These are phyloP conservation scores for Backusella liffmaniae DNA, from an alignment of 192 early-diverging fungal genomes.

Conservation along the genomic window DNA sequence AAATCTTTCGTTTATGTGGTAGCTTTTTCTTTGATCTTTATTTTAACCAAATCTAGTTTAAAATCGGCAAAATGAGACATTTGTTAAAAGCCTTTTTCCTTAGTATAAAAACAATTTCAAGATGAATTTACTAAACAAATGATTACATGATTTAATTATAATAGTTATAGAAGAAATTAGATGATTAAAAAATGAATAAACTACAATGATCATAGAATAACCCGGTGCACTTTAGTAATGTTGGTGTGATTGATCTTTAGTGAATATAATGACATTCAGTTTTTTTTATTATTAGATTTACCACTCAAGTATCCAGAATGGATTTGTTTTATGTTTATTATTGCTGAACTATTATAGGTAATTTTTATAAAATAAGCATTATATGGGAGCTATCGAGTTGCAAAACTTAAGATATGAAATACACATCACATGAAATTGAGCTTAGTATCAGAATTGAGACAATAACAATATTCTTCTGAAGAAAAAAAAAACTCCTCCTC, in stretches of 20 bases:
- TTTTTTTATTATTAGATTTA: not conserved
- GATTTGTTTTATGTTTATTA: not conserved
- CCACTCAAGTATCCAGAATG: not conserved
- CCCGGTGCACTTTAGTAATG: not conserved
- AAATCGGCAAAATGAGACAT: not conserved
- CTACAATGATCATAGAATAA: not conserved
- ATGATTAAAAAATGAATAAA: not conserved
- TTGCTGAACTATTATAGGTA: not conserved
- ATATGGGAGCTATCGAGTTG: not conserved
- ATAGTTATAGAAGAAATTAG: not conserved
- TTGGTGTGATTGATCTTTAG: not conserved
- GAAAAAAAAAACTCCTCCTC: not conserved
- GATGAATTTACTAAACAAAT: not conserved
- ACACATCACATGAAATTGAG: not conserved
- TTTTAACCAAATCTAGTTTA: not conserved
- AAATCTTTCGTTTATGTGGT: not conserved
- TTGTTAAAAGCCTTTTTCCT: not conserved
- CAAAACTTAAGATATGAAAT: not conserved
- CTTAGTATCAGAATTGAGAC: not conserved
- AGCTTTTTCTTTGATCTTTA: not conserved
- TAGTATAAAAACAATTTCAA: not conserved
- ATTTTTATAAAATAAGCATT: not conserved
- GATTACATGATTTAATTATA: not conserved
- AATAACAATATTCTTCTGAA: not conserved
- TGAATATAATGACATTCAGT: not conserved